Conservation (phyloP, 1,139 yeast species). For the Yamadazyma triangularis region DNA sequence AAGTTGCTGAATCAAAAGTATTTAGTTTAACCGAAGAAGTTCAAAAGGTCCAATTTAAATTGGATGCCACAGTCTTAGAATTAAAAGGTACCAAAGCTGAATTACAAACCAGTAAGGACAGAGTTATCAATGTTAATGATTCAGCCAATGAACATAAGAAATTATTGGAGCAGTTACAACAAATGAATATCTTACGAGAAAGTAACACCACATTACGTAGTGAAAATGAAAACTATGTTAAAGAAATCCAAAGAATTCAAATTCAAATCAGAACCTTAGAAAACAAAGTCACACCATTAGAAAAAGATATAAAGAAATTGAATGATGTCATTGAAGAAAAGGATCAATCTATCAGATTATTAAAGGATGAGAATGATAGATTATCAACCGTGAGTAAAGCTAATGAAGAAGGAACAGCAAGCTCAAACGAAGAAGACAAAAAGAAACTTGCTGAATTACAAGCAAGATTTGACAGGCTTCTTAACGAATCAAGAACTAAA, state of each 20-base stretch:
- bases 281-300: conserved; percentile 17
- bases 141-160: conserved; percentile 47
- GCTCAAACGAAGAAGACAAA: conserved; percentile 14
- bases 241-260: conserved; percentile 21
- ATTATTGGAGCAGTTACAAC: conserved; percentile 58
- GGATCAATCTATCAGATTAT: conserved; percentile 26
- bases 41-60: conserved; percentile 39
- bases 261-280: conserved; percentile 14
- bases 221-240: conserved; percentile 33
- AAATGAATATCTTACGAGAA: conserved; percentile 67
- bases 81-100: conserved; percentile 43
- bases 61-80: conserved; percentile 37
- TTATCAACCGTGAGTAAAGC: conserved; percentile 9
- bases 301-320: conserved; percentile 24
- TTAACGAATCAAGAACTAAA: conserved; percentile 32
- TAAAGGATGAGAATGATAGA: conserved; percentile 38
- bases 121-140: conserved; percentile 34
- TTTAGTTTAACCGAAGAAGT: conserved; percentile 47
- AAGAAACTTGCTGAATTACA: conserved; percentile 22
- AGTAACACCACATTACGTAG: conserved; percentile 65
- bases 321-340: conserved; percentile 12
- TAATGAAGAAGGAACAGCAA: conserved; percentile 4
- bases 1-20: conserved; percentile 59
- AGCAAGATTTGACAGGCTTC: conserved; percentile 23
- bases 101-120: conserved; percentile 27